phyloP scores from a whole-genome alignment of 768 basidiomycete genomes.

The Naematelia encephala region DNA sequence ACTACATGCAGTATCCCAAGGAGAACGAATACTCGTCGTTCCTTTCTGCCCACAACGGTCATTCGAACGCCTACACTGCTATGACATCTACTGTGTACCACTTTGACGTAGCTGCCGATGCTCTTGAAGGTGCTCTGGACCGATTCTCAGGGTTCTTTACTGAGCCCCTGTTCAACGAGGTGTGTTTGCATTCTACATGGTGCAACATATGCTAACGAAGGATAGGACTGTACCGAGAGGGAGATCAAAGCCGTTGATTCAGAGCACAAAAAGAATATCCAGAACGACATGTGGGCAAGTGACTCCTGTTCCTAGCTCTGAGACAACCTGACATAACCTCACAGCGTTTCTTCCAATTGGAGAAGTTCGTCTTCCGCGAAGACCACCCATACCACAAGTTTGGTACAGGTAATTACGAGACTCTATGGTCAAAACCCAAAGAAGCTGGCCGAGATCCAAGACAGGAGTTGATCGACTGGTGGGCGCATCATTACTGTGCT shows the following conservation, averaged over 20 bases:
- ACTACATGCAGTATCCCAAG: conserved; percentile 48
- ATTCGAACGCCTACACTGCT: conserved; percentile 88
- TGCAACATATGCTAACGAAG: conserved; percentile 7
- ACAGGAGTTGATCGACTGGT: conserved; percentile 53
- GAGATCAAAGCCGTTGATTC: conserved; percentile 81
- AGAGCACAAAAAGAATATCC: conserved; percentile 88
- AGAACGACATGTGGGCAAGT: conserved; percentile 67
- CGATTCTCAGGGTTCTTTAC: conserved; percentile 70
- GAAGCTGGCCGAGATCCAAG: conserved; percentile 50
- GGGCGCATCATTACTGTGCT: conserved; percentile 52
- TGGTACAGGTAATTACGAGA: conserved; percentile 68
- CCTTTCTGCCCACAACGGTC: conserved; percentile 59
- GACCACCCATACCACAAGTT: conserved; percentile 89
- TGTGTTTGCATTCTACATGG: conserved; percentile 6
- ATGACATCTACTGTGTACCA: conserved; percentile 84
- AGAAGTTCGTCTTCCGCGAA: conserved; percentile 74
- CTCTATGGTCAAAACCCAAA: conserved; percentile 52
- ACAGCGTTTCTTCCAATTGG: conserved; percentile 81
- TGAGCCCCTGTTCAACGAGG: conserved; percentile 71
- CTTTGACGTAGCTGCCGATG: conserved; percentile 65
- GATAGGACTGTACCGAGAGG: conserved; percentile 49
- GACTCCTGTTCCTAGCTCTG: conserved; percentile 59
- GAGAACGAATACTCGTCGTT: conserved; percentile 88
- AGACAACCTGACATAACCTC: conserved; percentile 63
- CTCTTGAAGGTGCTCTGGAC: conserved; percentile 50